Evolutionary conservation across 305 asterid species (phyloP).

Genomic region (Nicotiana rustica): DNA sequence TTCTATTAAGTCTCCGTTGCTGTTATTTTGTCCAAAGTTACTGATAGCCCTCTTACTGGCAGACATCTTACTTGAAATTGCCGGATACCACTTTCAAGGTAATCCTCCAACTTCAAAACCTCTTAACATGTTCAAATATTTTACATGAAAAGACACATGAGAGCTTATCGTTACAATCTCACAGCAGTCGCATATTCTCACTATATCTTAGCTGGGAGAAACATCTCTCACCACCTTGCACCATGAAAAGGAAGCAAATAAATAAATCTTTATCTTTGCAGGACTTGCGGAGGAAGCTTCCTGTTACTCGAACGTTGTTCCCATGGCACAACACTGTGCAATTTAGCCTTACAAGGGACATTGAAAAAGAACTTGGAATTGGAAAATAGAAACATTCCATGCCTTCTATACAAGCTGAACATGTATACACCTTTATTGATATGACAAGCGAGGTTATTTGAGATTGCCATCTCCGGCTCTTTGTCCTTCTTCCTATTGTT

Average conservation of each 20-base stretch:
- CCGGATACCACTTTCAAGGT: conserved; percentile 98
- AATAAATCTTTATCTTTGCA: conserved; percentile 36
- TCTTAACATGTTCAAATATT: not conserved
- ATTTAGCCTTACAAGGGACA: conserved; percentile 86
- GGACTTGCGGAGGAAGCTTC: conserved; percentile 98
- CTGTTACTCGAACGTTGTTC: conserved; percentile 88
- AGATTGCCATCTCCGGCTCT: conserved; percentile 27
- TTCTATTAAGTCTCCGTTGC: not conserved
- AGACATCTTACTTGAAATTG: conserved; percentile 76
- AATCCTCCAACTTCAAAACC: conserved; percentile 35
- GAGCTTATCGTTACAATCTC: conserved; percentile 13
- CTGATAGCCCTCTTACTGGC: conserved; percentile 43
- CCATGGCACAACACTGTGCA: conserved; percentile 95
- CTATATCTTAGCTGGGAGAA: not conserved
- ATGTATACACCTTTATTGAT: conserved; percentile 24
- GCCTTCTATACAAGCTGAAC: conserved; percentile 3
- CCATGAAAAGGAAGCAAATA: not conserved
- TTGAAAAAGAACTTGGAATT: conserved; percentile 78
- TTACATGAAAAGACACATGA: conserved; percentile 11
- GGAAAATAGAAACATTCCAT: conserved; percentile 50
- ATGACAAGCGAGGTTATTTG: conserved; percentile 14
- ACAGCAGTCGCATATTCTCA: conserved; percentile 12
- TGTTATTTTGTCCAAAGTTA: conserved; percentile 9
- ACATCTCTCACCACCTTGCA: conserved; percentile 7
- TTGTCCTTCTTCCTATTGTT: conserved; percentile 16